These are phyloP conservation scores for Fragaria vesca DNA, from an alignment of 306 rosid genomes.

Conservation along the genomic window DNA sequence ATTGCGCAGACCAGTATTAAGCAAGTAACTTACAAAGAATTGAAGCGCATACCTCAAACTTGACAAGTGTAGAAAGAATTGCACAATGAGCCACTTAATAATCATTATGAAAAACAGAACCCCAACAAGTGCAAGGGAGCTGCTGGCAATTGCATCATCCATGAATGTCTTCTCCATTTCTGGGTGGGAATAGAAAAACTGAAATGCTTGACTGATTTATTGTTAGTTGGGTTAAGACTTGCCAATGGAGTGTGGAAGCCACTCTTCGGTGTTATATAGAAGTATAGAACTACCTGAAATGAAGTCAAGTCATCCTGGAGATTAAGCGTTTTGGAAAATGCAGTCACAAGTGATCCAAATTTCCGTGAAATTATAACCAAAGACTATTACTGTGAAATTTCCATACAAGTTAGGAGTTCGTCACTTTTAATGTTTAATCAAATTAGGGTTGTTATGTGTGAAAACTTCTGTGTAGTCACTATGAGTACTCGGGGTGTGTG, in stretches of 20 bases:
- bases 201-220: neutral
- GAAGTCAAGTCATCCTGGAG: neutral
- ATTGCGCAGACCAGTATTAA: neutral
- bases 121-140: slow-evolving; percentile 9
- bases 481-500: neutral
- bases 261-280: neutral
- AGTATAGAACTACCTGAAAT: neutral
- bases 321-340: neutral
- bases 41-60: slow-evolving; percentile 9
- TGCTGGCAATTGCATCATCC: neutral
- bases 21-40: neutral
- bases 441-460: neutral
- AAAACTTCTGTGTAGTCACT: neutral
- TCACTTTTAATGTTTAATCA: neutral
- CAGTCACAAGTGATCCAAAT: neutral
- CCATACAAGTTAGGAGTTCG: neutral
- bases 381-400: neutral
- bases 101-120: neutral
- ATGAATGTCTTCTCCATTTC: slow-evolving; percentile 17
- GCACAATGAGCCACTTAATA: slow-evolving; percentile 7
- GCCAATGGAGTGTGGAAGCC: neutral
- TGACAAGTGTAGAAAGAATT: slow-evolving; percentile 13
- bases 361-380: neutral
- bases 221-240: neutral
- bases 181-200: neutral